Evolutionary conservation across 192 early-diverging fungal genomes (phyloP).

Genomic region (Podochytrium sp.): DNA sequence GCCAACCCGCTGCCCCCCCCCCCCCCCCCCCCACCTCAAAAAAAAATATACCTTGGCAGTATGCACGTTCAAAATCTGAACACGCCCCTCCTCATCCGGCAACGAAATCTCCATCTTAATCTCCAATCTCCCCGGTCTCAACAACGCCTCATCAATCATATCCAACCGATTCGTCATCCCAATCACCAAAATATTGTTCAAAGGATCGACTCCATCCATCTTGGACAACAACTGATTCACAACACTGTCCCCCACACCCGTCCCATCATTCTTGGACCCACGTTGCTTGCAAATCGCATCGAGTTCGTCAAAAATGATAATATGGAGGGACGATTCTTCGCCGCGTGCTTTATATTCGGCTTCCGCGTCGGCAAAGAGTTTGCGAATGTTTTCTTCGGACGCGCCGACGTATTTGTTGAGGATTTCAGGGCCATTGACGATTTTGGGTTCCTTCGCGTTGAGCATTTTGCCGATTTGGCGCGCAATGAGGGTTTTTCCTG

Average conservation of each 20-base stretch:
- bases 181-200: conserved; percentile 97
- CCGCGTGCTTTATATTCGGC: conserved; percentile 92
- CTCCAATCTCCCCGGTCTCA: conserved; percentile 94
- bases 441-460: conserved; percentile 88
- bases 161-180: conserved; percentile 99
- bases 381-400: conserved; percentile 95
- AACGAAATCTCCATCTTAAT: conserved; percentile 96
- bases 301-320: conserved; percentile 99
- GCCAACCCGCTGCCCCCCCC: too few relatives aligned
- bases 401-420: conserved; percentile 97
- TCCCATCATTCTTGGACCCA: conserved; percentile 87
- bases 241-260: conserved; percentile 94
- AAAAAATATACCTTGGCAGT: conserved; percentile 84
- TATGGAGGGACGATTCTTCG: conserved; percentile 89
- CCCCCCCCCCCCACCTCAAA: conserved; percentile 21
- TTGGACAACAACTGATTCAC: conserved; percentile 98
- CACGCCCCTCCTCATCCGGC: conserved; percentile 89
- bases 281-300: conserved; percentile 99
- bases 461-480: conserved; percentile 99
- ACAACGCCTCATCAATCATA: conserved; percentile 96
- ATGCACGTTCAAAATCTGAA: conserved; percentile 96
- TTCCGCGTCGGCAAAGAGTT: conserved; percentile 94
- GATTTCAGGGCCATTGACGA: conserved; percentile 96
- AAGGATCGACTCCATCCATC: conserved; percentile 98
- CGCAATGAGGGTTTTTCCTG: conserved; percentile 97